Percentiles rank a stretch among this genome's conserved stretches.
These are phyloP conservation scores for Xenoacremonium recifei DNA, from an alignment of 2,329 filamentous ascomycete species.

Conservation along the genomic window DNA sequence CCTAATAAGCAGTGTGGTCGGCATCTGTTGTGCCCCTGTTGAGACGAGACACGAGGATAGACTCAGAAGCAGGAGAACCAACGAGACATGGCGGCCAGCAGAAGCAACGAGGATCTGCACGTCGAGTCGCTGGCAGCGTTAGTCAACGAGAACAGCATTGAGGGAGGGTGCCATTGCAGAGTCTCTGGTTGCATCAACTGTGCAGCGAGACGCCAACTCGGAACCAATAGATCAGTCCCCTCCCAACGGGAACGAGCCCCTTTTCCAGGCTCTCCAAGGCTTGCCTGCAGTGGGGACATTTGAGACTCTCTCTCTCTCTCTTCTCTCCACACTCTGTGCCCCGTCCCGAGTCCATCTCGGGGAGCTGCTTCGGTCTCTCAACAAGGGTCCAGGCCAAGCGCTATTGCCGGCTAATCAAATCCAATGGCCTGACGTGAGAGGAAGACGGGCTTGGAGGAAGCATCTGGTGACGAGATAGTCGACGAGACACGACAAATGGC, in stretches of 20 bases:
- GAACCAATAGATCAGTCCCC: neutral
- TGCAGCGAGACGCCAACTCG: neutral
- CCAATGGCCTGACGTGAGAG: constrained; percentile 4
- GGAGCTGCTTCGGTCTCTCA: constrained; percentile 8
- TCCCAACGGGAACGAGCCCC: neutral
- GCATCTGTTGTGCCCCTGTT: no score
- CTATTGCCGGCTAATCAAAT: constrained; percentile 9
- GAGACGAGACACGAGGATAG: no score
- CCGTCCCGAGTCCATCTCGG: no score
- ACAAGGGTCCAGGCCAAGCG: constrained; percentile 7
- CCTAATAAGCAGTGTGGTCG: no score
- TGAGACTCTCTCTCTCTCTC: no score
- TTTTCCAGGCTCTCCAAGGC: neutral
- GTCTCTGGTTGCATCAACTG: no score
- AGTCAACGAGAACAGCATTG: neutral
- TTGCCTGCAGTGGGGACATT: neutral
- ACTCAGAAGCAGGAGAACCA: no score
- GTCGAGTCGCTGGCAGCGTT: neutral
- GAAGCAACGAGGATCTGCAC: neutral
- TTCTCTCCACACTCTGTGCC: neutral
- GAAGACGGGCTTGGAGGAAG: neutral
- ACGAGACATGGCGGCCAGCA: neutral
- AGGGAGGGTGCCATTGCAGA: neutral
- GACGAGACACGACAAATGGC: no score
- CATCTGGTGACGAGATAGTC: no score